A percentile compares a stretch with the other conserved stretches of the same genome.
Conservation (phyloP, 225 moss, liverwort and hornwort species). For the Marchantia polymorpha region DNA sequence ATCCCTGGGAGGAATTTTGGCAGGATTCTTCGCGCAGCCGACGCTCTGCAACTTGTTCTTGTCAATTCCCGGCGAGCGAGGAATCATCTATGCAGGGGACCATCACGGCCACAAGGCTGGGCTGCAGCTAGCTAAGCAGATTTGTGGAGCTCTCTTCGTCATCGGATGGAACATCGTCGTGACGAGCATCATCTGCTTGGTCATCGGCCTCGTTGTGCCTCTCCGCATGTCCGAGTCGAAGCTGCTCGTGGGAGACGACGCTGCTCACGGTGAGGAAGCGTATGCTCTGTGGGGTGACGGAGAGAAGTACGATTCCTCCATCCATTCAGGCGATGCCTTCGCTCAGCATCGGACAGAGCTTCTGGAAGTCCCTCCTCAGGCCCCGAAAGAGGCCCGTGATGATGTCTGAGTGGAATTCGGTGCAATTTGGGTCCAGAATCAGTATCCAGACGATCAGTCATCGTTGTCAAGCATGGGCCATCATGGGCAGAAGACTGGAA, state of each 20-base stretch:
- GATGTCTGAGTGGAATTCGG: no score
- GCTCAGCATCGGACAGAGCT: no score
- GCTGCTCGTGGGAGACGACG: constrained; percentile 40
- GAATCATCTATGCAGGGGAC: constrained; percentile 9
- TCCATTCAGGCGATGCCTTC: not conserved
- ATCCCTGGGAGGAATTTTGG: constrained; percentile 14
- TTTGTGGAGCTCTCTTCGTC: constrained; percentile 17
- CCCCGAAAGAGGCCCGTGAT: no score
- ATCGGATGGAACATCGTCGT: constrained; percentile 26
- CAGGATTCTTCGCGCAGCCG: constrained; percentile 19
- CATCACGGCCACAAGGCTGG: not conserved
- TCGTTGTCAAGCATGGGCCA: no score
- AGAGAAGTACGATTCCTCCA: constrained; percentile 23
- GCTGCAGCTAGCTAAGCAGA: constrained; percentile 20
- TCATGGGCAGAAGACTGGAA: no score
- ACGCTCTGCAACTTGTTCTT: constrained; percentile 16
- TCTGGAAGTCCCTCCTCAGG: no score
- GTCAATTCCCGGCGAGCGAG: constrained; percentile 3
- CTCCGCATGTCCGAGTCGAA: constrained; percentile 23
- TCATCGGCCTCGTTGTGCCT: constrained; percentile 4
- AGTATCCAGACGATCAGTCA: no score
- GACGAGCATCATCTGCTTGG: constrained; percentile 21
- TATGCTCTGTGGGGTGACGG: constrained; percentile 38
- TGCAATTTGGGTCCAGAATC: no score
- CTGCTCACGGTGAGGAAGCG: constrained; percentile 47